Conservation (phyloP, 2,329 filamentous ascomycete species). For the Verruconis gallopava region DNA sequence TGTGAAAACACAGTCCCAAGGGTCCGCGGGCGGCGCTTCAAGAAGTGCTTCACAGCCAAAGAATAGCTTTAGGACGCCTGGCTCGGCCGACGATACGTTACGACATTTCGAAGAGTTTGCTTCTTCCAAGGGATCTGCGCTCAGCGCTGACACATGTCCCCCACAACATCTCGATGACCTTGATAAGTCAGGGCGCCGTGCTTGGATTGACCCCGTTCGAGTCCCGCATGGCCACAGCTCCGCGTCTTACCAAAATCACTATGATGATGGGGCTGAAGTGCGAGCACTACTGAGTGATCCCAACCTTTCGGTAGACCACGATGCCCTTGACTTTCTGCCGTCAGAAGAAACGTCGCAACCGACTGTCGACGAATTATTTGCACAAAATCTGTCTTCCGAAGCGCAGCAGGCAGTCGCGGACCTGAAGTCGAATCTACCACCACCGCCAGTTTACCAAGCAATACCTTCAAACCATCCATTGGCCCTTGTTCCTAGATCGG, state of each 20-base stretch:
- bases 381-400: slow-evolving; percentile 4
- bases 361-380: slow-evolving; percentile 4
- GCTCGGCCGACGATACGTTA: too few species aligned
- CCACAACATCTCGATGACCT: neutral
- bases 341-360: neutral
- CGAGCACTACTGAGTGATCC: slow-evolving; percentile 8
- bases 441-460: slow-evolving; percentile 8
- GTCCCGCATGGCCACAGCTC: neutral
- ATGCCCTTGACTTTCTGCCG: neutral
- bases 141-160: neutral
- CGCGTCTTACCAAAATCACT: neutral
- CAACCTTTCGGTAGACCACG: neutral
- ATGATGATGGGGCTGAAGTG: slow-evolving; percentile 11
- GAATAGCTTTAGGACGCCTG: too few species aligned
- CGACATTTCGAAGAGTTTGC: too few species aligned
- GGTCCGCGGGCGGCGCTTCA: neutral
- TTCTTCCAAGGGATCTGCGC: neutral
- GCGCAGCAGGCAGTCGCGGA: slow-evolving; percentile 2
- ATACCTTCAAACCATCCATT: slow-evolving; percentile 4
- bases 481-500: slow-evolving; percentile 6
- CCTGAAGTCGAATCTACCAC: slow-evolving; percentile 8
- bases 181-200: neutral
- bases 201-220: neutral
- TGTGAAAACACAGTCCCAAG: neutral
- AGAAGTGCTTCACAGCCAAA: too few species aligned